phyloP scores from a whole-genome alignment of 2,329 filamentous ascomycete species.

The Cryphonectria naterciae region DNA sequence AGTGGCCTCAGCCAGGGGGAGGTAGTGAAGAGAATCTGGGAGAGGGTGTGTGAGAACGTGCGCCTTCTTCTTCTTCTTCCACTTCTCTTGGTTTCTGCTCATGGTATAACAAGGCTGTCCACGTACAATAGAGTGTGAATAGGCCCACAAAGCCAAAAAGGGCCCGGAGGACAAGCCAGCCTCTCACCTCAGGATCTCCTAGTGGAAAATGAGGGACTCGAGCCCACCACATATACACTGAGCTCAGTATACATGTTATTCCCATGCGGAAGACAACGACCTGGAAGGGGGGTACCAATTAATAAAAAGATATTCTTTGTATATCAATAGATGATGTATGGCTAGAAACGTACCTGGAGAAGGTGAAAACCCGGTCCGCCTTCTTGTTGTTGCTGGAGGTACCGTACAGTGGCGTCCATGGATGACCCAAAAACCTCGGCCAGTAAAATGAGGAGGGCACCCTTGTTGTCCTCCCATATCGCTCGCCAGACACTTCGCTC shows the following conservation, averaged over 20 bases:
- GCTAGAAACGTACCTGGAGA: constrained; percentile 17
- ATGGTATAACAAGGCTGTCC: neutral
- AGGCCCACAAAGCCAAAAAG: constrained; percentile 27
- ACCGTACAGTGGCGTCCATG: constrained; percentile 27
- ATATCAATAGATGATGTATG: no score
- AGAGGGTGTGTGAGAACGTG: neutral
- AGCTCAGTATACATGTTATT: constrained; percentile 24
- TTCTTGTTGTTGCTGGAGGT: constrained; percentile 21
- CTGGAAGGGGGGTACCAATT: neutral
- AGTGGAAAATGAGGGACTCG: constrained; percentile 26
- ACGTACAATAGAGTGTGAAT: constrained; percentile 27
- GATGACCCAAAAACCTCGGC: constrained; percentile 24
- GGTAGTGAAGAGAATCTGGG: constrained; percentile 60
- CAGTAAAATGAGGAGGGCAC: constrained; percentile 25
- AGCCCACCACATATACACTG: constrained; percentile 26
- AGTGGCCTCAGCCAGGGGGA: constrained; percentile 77
- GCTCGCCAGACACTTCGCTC: constrained; percentile 17
- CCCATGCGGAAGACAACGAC: constrained; percentile 27
- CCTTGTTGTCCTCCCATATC: constrained; percentile 27
- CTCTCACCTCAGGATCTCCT: constrained; percentile 23
- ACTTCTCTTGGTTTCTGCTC: no score
- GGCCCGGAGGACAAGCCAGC: constrained; percentile 27
- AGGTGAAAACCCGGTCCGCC: constrained; percentile 23
- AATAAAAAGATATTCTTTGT: neutral
- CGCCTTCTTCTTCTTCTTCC: no score